Conservation (phyloP, 441 rosid genomes). For the Bruguiera hainesii region DNA sequence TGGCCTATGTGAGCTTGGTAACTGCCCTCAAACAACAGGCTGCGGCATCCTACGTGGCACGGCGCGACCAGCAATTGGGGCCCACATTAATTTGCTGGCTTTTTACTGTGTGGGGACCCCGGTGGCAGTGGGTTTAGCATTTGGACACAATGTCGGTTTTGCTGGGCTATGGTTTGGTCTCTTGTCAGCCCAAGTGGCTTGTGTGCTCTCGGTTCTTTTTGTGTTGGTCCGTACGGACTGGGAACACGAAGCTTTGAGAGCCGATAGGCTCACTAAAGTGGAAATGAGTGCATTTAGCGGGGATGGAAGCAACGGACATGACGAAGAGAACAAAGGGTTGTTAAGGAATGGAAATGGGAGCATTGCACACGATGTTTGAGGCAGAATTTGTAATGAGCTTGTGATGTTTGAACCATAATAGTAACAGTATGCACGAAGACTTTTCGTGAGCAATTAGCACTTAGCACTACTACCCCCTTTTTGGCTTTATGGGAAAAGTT, state of each 20-base stretch:
- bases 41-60: constrained; percentile 91
- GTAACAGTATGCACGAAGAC: too few relatives aligned
- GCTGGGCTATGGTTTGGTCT: constrained; percentile 90
- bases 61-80: constrained; percentile 75
- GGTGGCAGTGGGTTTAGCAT: constrained; percentile 82
- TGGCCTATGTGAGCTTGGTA: constrained; percentile 89
- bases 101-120: constrained; percentile 96
- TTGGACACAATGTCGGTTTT: constrained; percentile 66
- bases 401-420: too few relatives aligned
- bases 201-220: constrained; percentile 59
- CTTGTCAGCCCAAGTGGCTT: constrained; percentile 82
- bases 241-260: constrained; percentile 76
- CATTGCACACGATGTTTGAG: constrained; percentile 21
- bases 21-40: constrained; percentile 95
- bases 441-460: too few relatives aligned
- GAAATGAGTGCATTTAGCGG: constrained; percentile 39
- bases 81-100: constrained; percentile 71
- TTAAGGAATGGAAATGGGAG: constrained; percentile 40
- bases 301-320: constrained; percentile 21
- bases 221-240: constrained; percentile 69
- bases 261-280: constrained; percentile 50
- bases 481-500: constrained; percentile 10
- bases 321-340: constrained; percentile 40
- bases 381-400: constrained; percentile 7
- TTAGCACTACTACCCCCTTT: too few relatives aligned